Evolutionary conservation across 2,329 filamentous ascomycete genomes (phyloP), one percentile per base, ranked within the genome.

Genomic region (Alternaria sp.): DNA sequence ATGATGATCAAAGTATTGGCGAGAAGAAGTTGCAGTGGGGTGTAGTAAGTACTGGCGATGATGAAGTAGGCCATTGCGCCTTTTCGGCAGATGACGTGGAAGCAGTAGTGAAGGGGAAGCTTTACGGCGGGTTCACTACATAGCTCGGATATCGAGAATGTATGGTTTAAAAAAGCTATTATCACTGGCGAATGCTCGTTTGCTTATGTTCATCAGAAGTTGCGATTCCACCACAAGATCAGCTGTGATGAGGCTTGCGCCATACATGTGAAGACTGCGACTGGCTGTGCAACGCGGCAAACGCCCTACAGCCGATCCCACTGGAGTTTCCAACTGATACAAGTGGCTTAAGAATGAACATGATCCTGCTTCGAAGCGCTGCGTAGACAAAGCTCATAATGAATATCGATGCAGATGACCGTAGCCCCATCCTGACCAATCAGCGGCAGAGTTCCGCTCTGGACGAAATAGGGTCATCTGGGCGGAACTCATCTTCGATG

Each of bases 351-450:
- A 34, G 2, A 16, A 12, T 2, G 1, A 34, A 34, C 12, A 16
- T 3, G 0, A 3, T 36, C 32, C 2, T 36, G 5, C 0, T 16
- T 7, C 0, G 5, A 3, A 14, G 32, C 32, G 11, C 12, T 36
- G 14, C 12, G 32, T 14, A 16, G 32, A 14, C 12, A 3, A 34
- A 34, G 32, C 32, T 16, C 1, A 16, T 1, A 2, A 34, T 16
- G 4, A 1, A 34, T 16, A 36, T 14, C 5, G 14, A 36, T 0
- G 32, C 12, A 14, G 5, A 36, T 36, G 14, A 6, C 32, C 28
- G 28, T 0, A 36, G 32, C 12, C 32, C 14, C 12, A 6, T 16
- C 32, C 12, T 36, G 32, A 36, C 32, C 32, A 36, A 36, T 36
- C 32, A 36, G 32, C 32, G 12, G 32, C 1, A 36, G 32, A 16